These are phyloP conservation scores for Dillenia turbinata DNA, from an alignment of 164 flowering plant species.

Conservation along the genomic window DNA sequence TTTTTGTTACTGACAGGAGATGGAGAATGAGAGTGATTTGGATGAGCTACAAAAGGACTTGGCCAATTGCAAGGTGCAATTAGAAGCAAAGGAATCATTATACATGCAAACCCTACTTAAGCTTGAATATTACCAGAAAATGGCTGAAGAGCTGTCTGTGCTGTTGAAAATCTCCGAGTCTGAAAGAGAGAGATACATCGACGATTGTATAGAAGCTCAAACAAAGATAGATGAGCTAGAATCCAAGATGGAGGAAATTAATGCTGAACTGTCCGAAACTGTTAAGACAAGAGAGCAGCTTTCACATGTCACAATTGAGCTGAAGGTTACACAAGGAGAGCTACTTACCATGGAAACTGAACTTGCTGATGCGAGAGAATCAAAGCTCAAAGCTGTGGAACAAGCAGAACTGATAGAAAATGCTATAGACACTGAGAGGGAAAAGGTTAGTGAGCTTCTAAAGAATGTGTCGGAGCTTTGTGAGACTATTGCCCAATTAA, in stretches of 20 bases:
- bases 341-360: conserved; percentile 26
- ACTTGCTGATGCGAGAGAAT: conserved; percentile 29
- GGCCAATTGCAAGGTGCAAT: conserved; percentile 50
- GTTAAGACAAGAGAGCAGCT: conserved; percentile 26
- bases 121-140: conserved; percentile 34
- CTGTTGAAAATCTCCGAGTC: conserved; percentile 28
- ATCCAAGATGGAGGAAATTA: conserved; percentile 27
- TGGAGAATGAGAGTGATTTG: conserved; percentile 29
- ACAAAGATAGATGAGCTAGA: conserved; percentile 30
- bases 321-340: conserved; percentile 30
- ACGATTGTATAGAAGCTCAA: conserved; percentile 24
- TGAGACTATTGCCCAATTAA: conserved; percentile 25
- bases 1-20: conserved; percentile 5
- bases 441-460: conserved; percentile 31
- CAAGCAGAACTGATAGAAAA: conserved; percentile 29
- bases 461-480: conserved; percentile 33
- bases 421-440: conserved; percentile 26
- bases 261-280: conserved; percentile 21
- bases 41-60: conserved; percentile 38
- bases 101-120: conserved; percentile 43
- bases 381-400: conserved; percentile 20
- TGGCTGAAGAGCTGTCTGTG: conserved; percentile 31
- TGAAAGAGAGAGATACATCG: conserved; percentile 28
- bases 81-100: conserved; percentile 54
- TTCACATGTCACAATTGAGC: conserved; percentile 18